Base-by-base conservation (phyloP, 2,329 filamentous ascomycete species). In the Rosellinia necatrix region DNA sequence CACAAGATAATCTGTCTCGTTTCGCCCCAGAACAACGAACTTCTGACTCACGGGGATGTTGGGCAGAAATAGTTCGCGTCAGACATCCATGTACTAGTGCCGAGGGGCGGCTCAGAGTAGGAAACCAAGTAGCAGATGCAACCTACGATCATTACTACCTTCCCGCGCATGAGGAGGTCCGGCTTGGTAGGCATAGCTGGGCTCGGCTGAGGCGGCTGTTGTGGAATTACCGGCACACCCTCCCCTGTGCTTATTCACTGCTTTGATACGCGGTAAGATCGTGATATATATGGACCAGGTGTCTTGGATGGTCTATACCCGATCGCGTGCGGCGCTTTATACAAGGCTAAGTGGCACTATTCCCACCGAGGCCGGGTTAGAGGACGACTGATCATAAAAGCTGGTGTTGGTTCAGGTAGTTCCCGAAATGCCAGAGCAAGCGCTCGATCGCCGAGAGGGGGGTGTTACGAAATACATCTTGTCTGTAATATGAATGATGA, bases 171-270 rank as follows among this genome's bases (percentile, higher is more conserved):
- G 27, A 17, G 27, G 10, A 3, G 43, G 29, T 19, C 29, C 41
- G 49, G 21, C 29, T 49, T n/a, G n/a, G n/a, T n/a, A n/a, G n/a
- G 21, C n/a, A 24, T 21, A 37, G 22, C 27, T n/a, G 5, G 43
- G 29, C 22, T 34, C 41, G 49, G 21, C 29, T 49, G 44, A 24
- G 37, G 41, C 55, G 44, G 50, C 32, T 54, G 34, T 49, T 40
- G 6, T 24, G 30, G 9, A 49, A 53, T 50, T 54, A 32, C 44
- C 38, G 38, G 12, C 15, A n/a, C n/a, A n/a, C 21, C 8, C 25
- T 24, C 9, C 6, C 3, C 9, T 15, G 25, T 22, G 12, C 29
- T 15, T 35, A 3, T 29, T 7, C 22, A 5, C 29, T 15, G 10
- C 9, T 46, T 4, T 24, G 17, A 41, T n/a, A 40, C 17, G 10